Percentiles rank a stretch among this genome's conserved stretches.
Conservation (phyloP, 129 eudicot genomes). For the Calendula officinalis region DNA sequence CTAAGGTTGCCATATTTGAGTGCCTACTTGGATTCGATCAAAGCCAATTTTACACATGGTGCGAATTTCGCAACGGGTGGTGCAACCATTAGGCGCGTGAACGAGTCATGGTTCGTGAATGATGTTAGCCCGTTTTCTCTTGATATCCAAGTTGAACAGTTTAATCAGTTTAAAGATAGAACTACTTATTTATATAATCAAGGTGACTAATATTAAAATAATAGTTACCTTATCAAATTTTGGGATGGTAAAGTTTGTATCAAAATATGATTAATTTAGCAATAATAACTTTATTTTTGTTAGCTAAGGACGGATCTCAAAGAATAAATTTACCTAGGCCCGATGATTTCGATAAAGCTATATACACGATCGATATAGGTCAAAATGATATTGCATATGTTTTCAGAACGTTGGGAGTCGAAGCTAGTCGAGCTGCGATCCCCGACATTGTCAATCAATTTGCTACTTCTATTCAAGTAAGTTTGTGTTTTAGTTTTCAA, state of each 20-base stretch:
- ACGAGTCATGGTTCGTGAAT: conserved; percentile 50
- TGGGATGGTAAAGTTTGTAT: not conserved
- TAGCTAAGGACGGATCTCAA: conserved; percentile 33
- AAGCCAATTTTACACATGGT: conserved; percentile 55
- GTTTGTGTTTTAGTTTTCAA: conserved; percentile 2
- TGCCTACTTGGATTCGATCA: conserved; percentile 64
- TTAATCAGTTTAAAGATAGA: conserved; percentile 51
- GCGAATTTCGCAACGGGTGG: conserved; percentile 88
- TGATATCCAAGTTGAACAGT: conserved; percentile 65
- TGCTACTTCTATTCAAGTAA: conserved; percentile 41
- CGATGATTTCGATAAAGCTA: conserved; percentile 50
- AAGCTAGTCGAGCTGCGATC: conserved; percentile 32
- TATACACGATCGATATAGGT: conserved; percentile 74
- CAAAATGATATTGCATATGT: conserved; percentile 60
- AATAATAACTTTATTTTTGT: not conserved
- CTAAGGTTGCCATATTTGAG: conserved; percentile 60
- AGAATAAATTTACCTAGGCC: conserved; percentile 52
- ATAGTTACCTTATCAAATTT: not conserved
- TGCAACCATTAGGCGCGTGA: conserved; percentile 54
- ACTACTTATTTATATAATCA: conserved; percentile 53
- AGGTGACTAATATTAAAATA: conserved; percentile 30
- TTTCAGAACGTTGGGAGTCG: conserved; percentile 39
- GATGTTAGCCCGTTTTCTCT: conserved; percentile 64
- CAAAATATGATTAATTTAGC: not conserved
- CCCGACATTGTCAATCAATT: conserved; percentile 44